Percentiles rank a stretch among this genome's conserved stretches.
These are phyloP conservation scores for Exobasidium rhododendri DNA, from an alignment of 1,284 basidiomycete genomes.

Conservation along the genomic window DNA sequence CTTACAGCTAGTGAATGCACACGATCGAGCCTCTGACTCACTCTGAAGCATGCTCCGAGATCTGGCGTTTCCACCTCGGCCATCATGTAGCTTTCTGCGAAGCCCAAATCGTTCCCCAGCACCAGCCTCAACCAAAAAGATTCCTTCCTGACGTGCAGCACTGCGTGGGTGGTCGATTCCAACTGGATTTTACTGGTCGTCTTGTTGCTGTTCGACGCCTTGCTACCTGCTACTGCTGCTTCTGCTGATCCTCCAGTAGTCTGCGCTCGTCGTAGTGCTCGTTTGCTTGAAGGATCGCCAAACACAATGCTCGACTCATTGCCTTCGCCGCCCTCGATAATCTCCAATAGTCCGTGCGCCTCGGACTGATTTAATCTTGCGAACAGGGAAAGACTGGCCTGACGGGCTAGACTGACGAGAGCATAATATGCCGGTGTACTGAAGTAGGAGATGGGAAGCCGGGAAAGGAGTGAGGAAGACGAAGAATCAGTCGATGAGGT, in stretches of 20 bases:
- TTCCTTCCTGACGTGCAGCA: conserved; percentile 66
- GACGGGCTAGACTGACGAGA: not conserved
- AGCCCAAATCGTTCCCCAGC: conserved; percentile 70
- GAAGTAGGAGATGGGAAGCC: not conserved
- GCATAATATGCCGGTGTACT: conserved; percentile 7
- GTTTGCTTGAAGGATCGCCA: conserved; percentile 6
- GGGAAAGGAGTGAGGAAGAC: not conserved
- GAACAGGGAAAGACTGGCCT: conserved; percentile 8
- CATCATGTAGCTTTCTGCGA: conserved; percentile 84
- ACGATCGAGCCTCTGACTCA: conserved; percentile 19
- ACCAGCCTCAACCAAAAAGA: conserved; percentile 70
- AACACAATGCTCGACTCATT: not conserved
- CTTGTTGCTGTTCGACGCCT: not conserved
- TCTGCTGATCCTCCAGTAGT: not conserved
- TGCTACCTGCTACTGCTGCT: not conserved
- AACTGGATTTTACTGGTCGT: not conserved
- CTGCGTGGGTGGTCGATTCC: conserved; percentile 55
- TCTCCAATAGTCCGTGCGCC: conserved; percentile 5
- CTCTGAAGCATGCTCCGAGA: conserved; percentile 73
- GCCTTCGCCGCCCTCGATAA: not conserved
- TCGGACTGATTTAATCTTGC: conserved; percentile 1
- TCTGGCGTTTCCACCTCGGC: conserved; percentile 71
- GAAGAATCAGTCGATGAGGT: not conserved
- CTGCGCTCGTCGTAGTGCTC: not conserved
- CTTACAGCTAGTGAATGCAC: not conserved